phyloP scores from a whole-genome alignment of 257 asterid genomes.

The Prunella vulgaris region DNA sequence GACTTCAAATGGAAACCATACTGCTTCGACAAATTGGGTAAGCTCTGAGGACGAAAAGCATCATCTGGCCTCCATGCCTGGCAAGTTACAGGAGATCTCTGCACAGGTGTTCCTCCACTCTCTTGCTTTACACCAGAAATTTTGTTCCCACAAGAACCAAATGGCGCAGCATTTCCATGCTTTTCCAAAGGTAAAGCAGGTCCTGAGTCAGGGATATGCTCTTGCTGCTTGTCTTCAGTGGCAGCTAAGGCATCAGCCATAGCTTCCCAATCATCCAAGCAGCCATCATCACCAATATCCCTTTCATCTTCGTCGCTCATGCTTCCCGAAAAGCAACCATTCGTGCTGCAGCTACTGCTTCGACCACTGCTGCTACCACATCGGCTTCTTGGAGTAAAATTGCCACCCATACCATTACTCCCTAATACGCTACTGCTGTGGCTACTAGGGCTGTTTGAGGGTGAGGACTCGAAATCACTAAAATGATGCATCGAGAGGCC shows the following conservation, averaged over 20 bases:
- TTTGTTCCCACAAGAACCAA: conserved; percentile 20
- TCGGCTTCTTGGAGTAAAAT: conserved; percentile 59
- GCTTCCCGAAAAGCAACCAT: conserved; percentile 51
- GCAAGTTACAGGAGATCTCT: conserved; percentile 31
- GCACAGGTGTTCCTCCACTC: conserved; percentile 28
- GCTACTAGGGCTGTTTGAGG: conserved; percentile 65
- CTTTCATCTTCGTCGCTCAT: conserved; percentile 64
- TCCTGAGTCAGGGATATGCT: conserved; percentile 21
- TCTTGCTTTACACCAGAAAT: conserved; percentile 32
- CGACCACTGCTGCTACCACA: conserved; percentile 44
- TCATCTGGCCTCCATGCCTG: conserved; percentile 90
- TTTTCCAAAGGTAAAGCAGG: conserved; percentile 23
- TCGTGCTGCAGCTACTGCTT: conserved; percentile 59
- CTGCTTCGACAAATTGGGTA: conserved; percentile 75
- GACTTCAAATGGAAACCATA: conserved; percentile 49
- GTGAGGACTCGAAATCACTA: conserved; percentile 56
- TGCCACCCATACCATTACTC: conserved; percentile 51
- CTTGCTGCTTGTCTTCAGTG: conserved; percentile 43
- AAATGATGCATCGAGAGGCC: conserved; percentile 35
- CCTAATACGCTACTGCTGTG: conserved; percentile 58
- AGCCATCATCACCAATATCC: conserved; percentile 44
- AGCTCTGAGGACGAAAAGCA: conserved; percentile 75
- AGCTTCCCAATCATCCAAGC: conserved; percentile 97
- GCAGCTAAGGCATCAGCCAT: conserved; percentile 94
- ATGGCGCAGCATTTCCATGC: conserved; percentile 20